Evolutionary conservation across 2,329 filamentous ascomycete species (phyloP), one percentile per base, ranked within the genome.

Genomic region (Diaporthe sp.): DNA sequence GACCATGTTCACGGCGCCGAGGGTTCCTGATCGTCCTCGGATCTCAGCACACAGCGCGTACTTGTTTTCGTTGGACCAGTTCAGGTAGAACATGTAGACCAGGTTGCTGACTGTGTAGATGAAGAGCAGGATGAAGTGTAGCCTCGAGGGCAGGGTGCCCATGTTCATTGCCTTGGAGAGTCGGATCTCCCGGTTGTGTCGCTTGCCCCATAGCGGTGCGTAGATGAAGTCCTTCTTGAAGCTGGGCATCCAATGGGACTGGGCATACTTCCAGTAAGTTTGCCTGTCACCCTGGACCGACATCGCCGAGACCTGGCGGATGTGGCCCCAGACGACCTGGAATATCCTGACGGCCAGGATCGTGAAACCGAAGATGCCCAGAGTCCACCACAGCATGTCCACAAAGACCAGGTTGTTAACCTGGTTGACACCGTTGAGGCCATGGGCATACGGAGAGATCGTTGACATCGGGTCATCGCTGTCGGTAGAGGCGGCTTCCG

Each of bases 1-100:
- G 44, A 99, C 91, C 91, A 98, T 94, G 86, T 98, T 99, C 80
- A 98, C 90, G 15, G 95, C 88, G 6, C 96, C 92, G 78, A 99
- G 89, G 12, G 93, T 94, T 73, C 97, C 97, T 9, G 94, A 94
- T 75, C 97, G 92, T 51, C 96, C 96, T 80, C 97, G 93, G 58
- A 98, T 88, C 82, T 98, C 94, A 34, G 96, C 96, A 42, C 94
- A 87, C 39, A 97, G 88, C 3, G 92, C 89, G 80, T 87, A 93
- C 73, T 85, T 86, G 82, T 93, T 92, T 62, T 85, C 80, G 73
- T 88, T 85, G n/a, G 79, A 79, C 87, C 91, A 94, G 83, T 93
- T 86, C 71, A 94, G 86, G 65, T 89, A 82, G 76, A 92, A 87
- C 86, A 92, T 90, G 85, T 93, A 94, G 78, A 86, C 84, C 39